These are phyloP conservation scores for Dendryphion nanum DNA, from an alignment of 2,329 filamentous ascomycete species.

Conservation along the genomic window DNA sequence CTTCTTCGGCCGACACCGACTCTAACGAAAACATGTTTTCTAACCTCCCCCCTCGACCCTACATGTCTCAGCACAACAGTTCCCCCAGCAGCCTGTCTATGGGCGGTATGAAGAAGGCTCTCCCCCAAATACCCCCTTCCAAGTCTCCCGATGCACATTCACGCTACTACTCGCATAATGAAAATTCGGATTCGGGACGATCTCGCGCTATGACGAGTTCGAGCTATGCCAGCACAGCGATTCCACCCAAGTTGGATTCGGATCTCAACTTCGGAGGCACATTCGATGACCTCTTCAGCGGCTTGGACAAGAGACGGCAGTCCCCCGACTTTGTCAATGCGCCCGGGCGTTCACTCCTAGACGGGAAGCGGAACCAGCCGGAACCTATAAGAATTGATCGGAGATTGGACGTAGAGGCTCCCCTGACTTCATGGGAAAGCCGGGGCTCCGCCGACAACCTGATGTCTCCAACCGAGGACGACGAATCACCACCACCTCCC, in stretches of 20 bases:
- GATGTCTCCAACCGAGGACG: slow-evolving; percentile 40
- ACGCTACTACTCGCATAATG: neutral
- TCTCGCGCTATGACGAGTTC: slow-evolving; percentile 48
- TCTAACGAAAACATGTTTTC: slow-evolving; percentile 39
- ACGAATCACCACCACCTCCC: slow-evolving; percentile 32
- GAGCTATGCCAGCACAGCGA: slow-evolving; percentile 49
- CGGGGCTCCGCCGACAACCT: slow-evolving; percentile 51
- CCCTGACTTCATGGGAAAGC: slow-evolving; percentile 54
- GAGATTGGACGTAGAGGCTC: slow-evolving; percentile 45
- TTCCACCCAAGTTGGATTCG: slow-evolving; percentile 52
- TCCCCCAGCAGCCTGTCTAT: slow-evolving; percentile 24
- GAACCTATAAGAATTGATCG: slow-evolving; percentile 47
- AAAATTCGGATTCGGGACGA: slow-evolving; percentile 7
- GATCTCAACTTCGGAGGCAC: slow-evolving; percentile 37
- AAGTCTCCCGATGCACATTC: slow-evolving; percentile 4
- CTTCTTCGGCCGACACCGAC: slow-evolving; percentile 40
- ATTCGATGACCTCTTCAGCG: slow-evolving; percentile 53
- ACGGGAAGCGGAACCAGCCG: slow-evolving; percentile 35
- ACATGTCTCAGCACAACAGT: slow-evolving; percentile 26
- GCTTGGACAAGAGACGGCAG: slow-evolving; percentile 25
- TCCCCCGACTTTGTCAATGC: slow-evolving; percentile 23
- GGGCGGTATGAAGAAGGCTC: slow-evolving; percentile 22
- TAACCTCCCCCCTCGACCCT: slow-evolving; percentile 26
- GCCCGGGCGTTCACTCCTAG: slow-evolving; percentile 32
- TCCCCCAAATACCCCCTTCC: slow-evolving; percentile 25